Conservation (phyloP, 169 alveolate genomes). For the Plasmodium gaboni region DNA sequence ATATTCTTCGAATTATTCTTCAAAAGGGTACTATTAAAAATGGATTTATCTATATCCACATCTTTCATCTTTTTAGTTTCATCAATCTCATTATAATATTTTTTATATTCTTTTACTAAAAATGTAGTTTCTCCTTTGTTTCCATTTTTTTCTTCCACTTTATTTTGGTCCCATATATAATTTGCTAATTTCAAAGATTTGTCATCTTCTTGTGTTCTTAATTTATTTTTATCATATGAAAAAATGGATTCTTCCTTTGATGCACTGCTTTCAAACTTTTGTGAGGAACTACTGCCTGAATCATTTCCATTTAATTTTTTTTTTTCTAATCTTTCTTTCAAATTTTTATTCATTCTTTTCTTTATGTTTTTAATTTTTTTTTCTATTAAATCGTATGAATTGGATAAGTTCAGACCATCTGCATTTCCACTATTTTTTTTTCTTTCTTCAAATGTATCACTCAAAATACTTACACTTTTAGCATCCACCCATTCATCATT, state of each 20-base stretch:
- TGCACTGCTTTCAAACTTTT: not conserved
- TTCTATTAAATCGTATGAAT: not conserved
- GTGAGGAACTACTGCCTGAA: slow-evolving; percentile 2
- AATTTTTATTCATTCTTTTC: slow-evolving; percentile 19
- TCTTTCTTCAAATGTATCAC: not conserved
- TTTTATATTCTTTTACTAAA: not conserved
- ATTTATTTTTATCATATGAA: not conserved
- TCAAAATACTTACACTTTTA: not conserved
- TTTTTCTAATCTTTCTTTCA: slow-evolving; percentile 31
- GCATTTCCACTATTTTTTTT: not conserved
- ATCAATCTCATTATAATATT: not conserved
- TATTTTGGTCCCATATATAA: not conserved
- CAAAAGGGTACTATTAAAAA: not conserved
- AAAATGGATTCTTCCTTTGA: not conserved
- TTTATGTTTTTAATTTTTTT: slow-evolving; percentile 18
- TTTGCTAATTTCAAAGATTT: not conserved
- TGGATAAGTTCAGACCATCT: not conserved
- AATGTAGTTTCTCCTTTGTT: not conserved
- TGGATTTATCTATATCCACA: not conserved
- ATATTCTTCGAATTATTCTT: no score
- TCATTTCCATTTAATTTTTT: not conserved
- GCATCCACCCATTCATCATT: not conserved
- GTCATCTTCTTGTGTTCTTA: not conserved
- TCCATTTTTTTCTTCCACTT: not conserved
- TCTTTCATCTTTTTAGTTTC: not conserved